A percentile compares a stretch with the other conserved stretches of the same genome.
Conservation (phyloP, 2,329 filamentous ascomycete genomes). For the Eutypella sp. region DNA sequence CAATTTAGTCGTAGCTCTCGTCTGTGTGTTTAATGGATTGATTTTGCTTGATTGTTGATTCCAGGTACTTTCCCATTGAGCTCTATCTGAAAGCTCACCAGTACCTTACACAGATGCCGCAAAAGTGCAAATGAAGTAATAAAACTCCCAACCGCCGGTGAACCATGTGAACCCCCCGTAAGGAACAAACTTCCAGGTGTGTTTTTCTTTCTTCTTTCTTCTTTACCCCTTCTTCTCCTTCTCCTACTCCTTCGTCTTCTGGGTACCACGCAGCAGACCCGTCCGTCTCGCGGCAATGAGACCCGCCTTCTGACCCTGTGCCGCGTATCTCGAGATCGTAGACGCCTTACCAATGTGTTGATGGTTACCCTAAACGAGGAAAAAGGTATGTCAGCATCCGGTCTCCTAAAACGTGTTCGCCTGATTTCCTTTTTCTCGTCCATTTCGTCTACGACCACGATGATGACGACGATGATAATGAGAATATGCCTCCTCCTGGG, state of each 20-base stretch:
- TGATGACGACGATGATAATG: no score
- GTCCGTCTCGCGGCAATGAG: slow-evolving; percentile 99
- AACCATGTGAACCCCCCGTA: no score
- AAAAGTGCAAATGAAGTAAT: slow-evolving; percentile 52
- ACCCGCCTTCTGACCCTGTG: slow-evolving; percentile 99
- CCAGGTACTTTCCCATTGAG: slow-evolving; percentile 34
- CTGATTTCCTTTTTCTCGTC: no score
- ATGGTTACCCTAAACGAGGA: slow-evolving; percentile 91
- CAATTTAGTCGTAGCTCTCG: no score
- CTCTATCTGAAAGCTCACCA: slow-evolving; percentile 31
- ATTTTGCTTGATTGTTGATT: slow-evolving; percentile 14
- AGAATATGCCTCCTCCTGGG: background rate
- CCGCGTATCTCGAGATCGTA: slow-evolving; percentile 97
- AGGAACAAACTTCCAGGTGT: no score
- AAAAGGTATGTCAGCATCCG: slow-evolving; percentile 37
- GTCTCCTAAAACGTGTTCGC: background rate
- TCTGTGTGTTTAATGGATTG: no score
- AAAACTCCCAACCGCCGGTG: no score
- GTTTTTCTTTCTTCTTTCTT: no score
- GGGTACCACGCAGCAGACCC: slow-evolving; percentile 99
- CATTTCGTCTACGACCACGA: no score
- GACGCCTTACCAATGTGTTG: slow-evolving; percentile 99
- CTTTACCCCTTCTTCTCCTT: no score
- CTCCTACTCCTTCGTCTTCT: slow-evolving; percentile 97
- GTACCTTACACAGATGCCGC: slow-evolving; percentile 53